Base-by-base conservation (phyloP, 192 early-diverging fungal species). In the Allomyces javanicus region DNA sequence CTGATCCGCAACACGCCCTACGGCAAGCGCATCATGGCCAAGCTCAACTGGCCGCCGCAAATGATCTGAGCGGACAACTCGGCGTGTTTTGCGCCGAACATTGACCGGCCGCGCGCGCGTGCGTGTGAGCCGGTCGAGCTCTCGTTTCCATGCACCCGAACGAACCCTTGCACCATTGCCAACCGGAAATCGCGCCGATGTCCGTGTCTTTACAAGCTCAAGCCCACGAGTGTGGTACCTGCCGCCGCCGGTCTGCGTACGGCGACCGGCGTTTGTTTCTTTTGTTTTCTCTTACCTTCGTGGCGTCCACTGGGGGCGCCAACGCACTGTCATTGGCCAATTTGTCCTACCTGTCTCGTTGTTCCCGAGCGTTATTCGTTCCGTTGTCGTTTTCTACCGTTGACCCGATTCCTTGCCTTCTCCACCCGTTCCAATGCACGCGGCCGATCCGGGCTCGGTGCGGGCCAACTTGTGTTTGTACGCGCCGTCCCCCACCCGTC, bases 1-100 rank as follows among this genome's bases (percentile, higher is more conserved):
- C 74, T 80, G 25, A 89, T 93, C 68, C 86, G 91, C 64, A 87
- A 86, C 71, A 91, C 91, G 0, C 89, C 91, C 1, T 89, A 93
- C 67, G 91, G 91, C 58, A 90, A 90, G 72, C 88, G 91, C 61
- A 90, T 93, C 62, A 85, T 84, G 71, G 80, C 80, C 71, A 91
- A 91, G 78, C 78, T 91, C 33, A 82, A 85, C 62, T 75, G 78
- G 21, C 82, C 85, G 23, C 80, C 80, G 40, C 71, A 76, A n/a
- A 62, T 73, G 67, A n/a, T 24, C 27, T 64, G 63, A 27, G 19
- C 63, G 19, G 24, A 64, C 12, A 14, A 25, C 19, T 64, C 63
- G 27, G 25, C 63, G 25, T 27, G 24, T n/a, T 33, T 64, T 43
- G 25, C 21, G 25, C 63, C 26, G 19, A 64, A 64, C 23, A 26